These are phyloP conservation scores for Stemphylium beticola DNA, from an alignment of 2,329 filamentous ascomycete species.

Conservation along the genomic window DNA sequence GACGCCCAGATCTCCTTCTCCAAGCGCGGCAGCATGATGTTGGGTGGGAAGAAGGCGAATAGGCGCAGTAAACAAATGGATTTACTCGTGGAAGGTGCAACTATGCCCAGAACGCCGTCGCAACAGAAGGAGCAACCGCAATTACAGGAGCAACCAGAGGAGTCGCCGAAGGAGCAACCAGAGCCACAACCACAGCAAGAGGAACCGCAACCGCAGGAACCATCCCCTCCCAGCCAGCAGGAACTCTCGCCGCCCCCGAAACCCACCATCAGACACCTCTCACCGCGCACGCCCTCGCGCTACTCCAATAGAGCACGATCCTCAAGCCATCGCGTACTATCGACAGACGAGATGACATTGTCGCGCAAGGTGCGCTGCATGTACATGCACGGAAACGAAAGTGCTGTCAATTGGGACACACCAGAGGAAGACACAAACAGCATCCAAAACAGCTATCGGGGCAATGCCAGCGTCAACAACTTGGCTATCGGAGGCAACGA, in stretches of 20 bases:
- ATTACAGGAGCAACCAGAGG: not conserved
- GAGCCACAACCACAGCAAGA: not conserved
- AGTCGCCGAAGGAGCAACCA: slow-evolving; percentile 4
- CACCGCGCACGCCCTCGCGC: slow-evolving; percentile 47
- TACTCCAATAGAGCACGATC: slow-evolving; percentile 43
- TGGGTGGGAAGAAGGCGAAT: slow-evolving; percentile 60
- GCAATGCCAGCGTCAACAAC: slow-evolving; percentile 30
- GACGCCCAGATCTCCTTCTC: slow-evolving; percentile 63
- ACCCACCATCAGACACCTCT: slow-evolving; percentile 32
- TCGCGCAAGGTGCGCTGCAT: slow-evolving; percentile 68
- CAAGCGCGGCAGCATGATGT: slow-evolving; percentile 64
- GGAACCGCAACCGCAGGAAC: slow-evolving; percentile 21
- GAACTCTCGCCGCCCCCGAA: slow-evolving; percentile 25
- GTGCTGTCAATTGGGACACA: slow-evolving; percentile 54
- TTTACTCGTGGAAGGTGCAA: slow-evolving; percentile 27
- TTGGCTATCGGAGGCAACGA: slow-evolving; percentile 40
- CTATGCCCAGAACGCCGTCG: slow-evolving; percentile 22
- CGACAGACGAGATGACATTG: slow-evolving; percentile 68
- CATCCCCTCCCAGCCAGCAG: slow-evolving; percentile 16
- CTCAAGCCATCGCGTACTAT: slow-evolving; percentile 58
- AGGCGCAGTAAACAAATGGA: slow-evolving; percentile 40
- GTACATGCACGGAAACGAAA: slow-evolving; percentile 68
- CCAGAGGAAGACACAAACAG: slow-evolving; percentile 31
- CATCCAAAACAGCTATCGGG: slow-evolving; percentile 28
- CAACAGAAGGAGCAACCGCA: slow-evolving; percentile 19